Conservation (phyloP, 306 rosid species). For the Glycine latifolia region DNA sequence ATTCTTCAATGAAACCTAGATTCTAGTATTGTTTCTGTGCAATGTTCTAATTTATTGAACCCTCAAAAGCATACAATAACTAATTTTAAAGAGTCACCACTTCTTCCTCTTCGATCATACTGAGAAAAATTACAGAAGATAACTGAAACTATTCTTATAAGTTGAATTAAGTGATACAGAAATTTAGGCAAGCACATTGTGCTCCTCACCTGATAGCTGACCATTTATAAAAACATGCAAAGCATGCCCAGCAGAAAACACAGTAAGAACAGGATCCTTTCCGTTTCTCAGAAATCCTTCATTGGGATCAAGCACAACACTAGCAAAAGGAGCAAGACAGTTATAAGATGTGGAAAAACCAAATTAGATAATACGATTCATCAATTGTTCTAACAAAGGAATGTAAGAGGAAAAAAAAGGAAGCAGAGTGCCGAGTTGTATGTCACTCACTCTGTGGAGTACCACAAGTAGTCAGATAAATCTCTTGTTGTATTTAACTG, state of each 20-base stretch:
- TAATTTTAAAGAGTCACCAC: not conserved
- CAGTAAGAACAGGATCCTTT: constrained; percentile 72
- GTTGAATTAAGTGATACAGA: not conserved
- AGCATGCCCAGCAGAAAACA: constrained; percentile 97
- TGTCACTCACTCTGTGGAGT: constrained; percentile 91
- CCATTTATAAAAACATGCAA: constrained; percentile 89
- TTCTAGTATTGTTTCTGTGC: constrained; percentile 27
- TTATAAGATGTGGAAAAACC: constrained; percentile 29
- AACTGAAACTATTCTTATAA: constrained; percentile 4
- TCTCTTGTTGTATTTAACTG: constrained; percentile 97
- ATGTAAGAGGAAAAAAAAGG: not conserved
- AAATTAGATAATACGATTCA: constrained; percentile 18
- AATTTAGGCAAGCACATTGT: constrained; percentile 8
- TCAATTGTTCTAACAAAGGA: constrained; percentile 9
- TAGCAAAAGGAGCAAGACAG: constrained; percentile 42
- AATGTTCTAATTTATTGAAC: constrained; percentile 13
- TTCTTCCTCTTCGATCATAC: not conserved
- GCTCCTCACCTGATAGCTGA: constrained; percentile 76
- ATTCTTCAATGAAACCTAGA: constrained; percentile 16
- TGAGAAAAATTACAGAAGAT: not conserved
- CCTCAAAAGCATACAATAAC: constrained; percentile 6
- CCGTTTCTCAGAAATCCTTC: constrained; percentile 78
- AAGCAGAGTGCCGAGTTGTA: constrained; percentile 13
- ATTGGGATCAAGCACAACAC: constrained; percentile 72
- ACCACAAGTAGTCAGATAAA: constrained; percentile 91